Evolutionary conservation across 441 rosid species (phyloP), one percentile per base, ranked within the genome.

Genomic region (Pelargonium fulgidum): DNA sequence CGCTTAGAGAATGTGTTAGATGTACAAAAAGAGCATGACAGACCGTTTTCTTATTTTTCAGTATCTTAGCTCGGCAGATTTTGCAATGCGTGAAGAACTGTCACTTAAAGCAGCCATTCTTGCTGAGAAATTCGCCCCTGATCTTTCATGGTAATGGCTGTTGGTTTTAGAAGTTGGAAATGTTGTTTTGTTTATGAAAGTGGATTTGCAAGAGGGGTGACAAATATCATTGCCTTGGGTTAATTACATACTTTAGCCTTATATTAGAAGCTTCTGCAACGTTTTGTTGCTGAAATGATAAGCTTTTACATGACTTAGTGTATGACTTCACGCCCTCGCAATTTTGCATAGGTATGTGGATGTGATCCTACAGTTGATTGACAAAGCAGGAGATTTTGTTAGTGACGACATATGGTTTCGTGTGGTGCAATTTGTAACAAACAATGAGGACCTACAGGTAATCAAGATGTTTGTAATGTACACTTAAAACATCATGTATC

Each of bases 401-500:
- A 92, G 99, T 12, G 98, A 95, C 81, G 99, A 95, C 75, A 90
- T 95, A 76, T 95, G 99, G 99, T 95, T 95, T 73, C 98, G 98
- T 70, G 97, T 95, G 72, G 98, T 95, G 70, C 99, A 95, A 76
- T 92, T 92, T 68, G 99, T 95, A 74, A 92, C 98, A 70, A 95
- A 95, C 80, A 95, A 95, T 20, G 98, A 95, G 71, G 97, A 95
- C 82, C 88, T 95, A 19, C 99, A 95, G 97, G 99, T 95, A 81
- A 75, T 72, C 67, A 59, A 72, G 68, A 66, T 70, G 68, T 64
- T 69, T 70, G 63, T 70, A 17, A 42, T 42, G 26, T 67, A 48
- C 50, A 29, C 63, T 12, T 50, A 36, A 45, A 62, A 45, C 58
- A 50, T 74, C 48, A 54, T 72, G 64, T 73, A 70, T 59, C 63